These are phyloP conservation scores for Wickerhamiella alocasiicola DNA, from an alignment of 805 yeast species.

Conservation along the genomic window DNA sequence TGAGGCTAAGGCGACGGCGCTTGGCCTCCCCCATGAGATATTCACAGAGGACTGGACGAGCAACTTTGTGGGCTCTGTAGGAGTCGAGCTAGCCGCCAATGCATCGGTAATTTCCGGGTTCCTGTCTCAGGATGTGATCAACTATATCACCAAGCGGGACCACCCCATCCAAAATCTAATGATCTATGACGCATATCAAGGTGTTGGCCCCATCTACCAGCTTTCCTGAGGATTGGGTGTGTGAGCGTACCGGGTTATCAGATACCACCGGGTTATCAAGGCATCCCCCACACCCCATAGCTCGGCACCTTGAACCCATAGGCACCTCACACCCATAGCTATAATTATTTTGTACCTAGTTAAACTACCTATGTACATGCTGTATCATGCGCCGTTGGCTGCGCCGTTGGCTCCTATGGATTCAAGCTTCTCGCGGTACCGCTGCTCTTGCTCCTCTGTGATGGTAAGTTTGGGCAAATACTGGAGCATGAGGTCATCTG, in stretches of 20 bases:
- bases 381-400: too few relatives aligned
- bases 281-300: too few relatives aligned
- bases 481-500: slow-evolving; percentile 24
- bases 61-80: slow-evolving; percentile 26
- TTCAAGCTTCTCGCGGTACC: slow-evolving; percentile 16
- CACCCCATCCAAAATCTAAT: slow-evolving; percentile 72
- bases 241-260: too few relatives aligned
- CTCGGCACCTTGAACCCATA: too few relatives aligned
- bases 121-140: slow-evolving; percentile 80
- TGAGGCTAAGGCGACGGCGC: slow-evolving; percentile 17
- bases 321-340: too few relatives aligned
- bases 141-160: slow-evolving; percentile 61
- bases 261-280: too few relatives aligned
- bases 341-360: too few relatives aligned
- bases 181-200: slow-evolving; percentile 57
- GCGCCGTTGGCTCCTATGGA: too few relatives aligned
- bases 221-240: too few relatives aligned
- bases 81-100: slow-evolving; percentile 64
- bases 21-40: slow-evolving; percentile 38
- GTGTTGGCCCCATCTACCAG: slow-evolving; percentile 64
- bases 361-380: too few relatives aligned
- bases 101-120: slow-evolving; percentile 86
- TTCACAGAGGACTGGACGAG: slow-evolving; percentile 30
- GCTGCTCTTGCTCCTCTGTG: slow-evolving; percentile 16
- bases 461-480: slow-evolving; percentile 20